Percentiles rank a stretch among this genome's conserved stretches.
These are phyloP conservation scores for Sordaria brevicollis DNA, from an alignment of 495 filamentous ascomycete species.

Conservation along the genomic window DNA sequence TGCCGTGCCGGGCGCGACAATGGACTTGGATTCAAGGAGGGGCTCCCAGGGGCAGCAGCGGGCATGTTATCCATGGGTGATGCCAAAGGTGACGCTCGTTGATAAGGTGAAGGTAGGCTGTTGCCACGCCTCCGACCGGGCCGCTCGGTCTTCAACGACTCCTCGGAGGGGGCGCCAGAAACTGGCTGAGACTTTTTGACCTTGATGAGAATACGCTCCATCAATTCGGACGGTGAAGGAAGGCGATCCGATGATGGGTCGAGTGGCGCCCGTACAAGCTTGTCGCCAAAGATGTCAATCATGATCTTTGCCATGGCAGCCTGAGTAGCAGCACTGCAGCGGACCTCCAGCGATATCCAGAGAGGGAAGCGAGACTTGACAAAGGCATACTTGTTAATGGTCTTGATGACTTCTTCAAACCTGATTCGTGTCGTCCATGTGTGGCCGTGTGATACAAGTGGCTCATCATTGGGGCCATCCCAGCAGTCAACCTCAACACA, in stretches of 20 bases:
- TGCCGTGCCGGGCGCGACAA: conserved; percentile 24
- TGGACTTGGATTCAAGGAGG: conserved; percentile 33
- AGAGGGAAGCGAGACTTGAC: conserved; percentile 69
- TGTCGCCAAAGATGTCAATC: conserved; percentile 66
- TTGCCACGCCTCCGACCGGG: conserved; percentile 55
- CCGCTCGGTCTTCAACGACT: conserved; percentile 26
- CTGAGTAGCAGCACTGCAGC: conserved; percentile 78
- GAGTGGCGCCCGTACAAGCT: conserved; percentile 65
- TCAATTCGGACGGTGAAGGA: conserved; percentile 78
- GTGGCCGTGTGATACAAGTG: conserved; percentile 81
- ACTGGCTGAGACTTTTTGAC: conserved; percentile 57
- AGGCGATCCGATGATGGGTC: conserved; percentile 53
- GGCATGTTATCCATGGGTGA: conserved; percentile 41
- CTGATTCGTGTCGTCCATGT: conserved; percentile 78
- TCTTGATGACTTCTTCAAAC: conserved; percentile 81
- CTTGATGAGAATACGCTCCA: conserved; percentile 78
- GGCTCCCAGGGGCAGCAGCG: conserved; percentile 46
- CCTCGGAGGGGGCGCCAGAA: conserved; percentile 13
- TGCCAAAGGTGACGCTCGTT: conserved; percentile 44
- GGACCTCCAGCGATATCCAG: conserved; percentile 90
- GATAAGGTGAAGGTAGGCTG: conserved; percentile 69
- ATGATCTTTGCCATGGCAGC: conserved; percentile 84
- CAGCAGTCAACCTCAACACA: conserved; percentile 97
- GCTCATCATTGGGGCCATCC: conserved; percentile 80
- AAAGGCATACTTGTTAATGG: conserved; percentile 91